Conservation (phyloP, 306 rosid species). For the Gynostemma pentaphyllum region DNA sequence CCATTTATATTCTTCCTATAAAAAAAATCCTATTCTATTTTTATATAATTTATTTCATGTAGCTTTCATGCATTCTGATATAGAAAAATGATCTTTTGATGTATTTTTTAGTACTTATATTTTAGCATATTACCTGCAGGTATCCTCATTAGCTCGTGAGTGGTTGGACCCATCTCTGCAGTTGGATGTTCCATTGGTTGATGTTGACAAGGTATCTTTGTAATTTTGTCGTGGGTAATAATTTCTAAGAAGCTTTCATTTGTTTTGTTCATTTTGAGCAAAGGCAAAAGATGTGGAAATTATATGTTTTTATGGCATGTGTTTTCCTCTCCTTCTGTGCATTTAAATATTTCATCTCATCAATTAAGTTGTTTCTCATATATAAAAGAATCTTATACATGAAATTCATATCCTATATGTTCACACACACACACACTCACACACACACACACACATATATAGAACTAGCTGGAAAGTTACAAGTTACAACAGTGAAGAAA, state of each 20-base stretch:
- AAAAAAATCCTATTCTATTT: no score
- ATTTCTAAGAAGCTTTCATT: neutral
- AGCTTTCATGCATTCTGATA: neutral
- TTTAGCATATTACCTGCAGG: slow-evolving; percentile 26
- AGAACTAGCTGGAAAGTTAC: no score
- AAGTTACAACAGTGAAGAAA: no score
- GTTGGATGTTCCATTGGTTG: slow-evolving; percentile 74
- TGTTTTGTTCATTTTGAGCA: neutral
- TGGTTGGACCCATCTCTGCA: slow-evolving; percentile 70
- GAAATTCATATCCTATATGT: no score
- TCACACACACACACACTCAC: no score
- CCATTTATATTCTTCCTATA: no score
- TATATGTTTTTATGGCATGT: no score
- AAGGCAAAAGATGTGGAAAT: neutral
- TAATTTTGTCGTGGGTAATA: neutral
- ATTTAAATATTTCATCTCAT: no score
- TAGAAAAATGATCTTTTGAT: neutral
- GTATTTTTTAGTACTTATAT: neutral
- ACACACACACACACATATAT: no score
- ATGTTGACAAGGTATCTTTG: slow-evolving; percentile 73
- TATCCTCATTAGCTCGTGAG: slow-evolving; percentile 32
- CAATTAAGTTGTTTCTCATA: no score
- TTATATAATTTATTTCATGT: neutral
- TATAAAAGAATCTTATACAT: no score
- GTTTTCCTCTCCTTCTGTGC: no score